These are phyloP conservation scores for Pulveroboletus sp. DNA, from an alignment of 768 basidiomycete genomes.

Conservation along the genomic window DNA sequence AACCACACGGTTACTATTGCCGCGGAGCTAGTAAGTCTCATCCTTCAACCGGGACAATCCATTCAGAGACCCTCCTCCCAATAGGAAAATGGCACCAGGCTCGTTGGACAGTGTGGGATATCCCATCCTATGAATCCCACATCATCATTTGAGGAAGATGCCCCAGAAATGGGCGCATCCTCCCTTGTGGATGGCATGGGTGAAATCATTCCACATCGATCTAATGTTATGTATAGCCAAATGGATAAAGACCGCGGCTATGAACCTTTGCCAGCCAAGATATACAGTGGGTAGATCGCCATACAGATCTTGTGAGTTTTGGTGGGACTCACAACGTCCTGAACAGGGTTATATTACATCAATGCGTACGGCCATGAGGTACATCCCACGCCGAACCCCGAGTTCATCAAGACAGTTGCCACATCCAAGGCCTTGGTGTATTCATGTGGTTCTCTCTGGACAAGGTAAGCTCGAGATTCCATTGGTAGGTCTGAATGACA, in stretches of 20 bases:
- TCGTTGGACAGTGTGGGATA: constrained; percentile 92
- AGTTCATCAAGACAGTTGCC: constrained; percentile 61
- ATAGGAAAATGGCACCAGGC: constrained; percentile 67
- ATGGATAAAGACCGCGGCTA: constrained; percentile 44
- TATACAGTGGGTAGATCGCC: constrained; percentile 48
- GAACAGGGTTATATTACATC: constrained; percentile 75
- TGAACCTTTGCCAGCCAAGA: constrained; percentile 55
- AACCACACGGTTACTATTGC: constrained; percentile 96
- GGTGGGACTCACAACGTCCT: constrained; percentile 4
- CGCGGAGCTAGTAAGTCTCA: constrained; percentile 62
- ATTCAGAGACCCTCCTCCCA: constrained; percentile 3
- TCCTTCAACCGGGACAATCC: constrained; percentile 49
- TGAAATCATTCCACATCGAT: constrained; percentile 40
- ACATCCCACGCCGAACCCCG: constrained; percentile 82
- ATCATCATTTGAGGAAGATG: constrained; percentile 27
- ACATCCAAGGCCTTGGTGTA: constrained; percentile 73
- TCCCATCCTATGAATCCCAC: constrained; percentile 66
- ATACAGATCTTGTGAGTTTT: constrained; percentile 9
- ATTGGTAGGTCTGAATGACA: constrained; percentile 4
- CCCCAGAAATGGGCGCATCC: constrained; percentile 31
- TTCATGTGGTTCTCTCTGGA: constrained; percentile 94
- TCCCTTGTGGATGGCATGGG: constrained; percentile 55
- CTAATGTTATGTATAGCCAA: constrained; percentile 66
- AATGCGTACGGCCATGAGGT: constrained; percentile 90
- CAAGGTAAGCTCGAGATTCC: constrained; percentile 49